phyloP scores from a whole-genome alignment of 2,329 filamentous ascomycete genomes.

The Gliomastix tumulicola region DNA sequence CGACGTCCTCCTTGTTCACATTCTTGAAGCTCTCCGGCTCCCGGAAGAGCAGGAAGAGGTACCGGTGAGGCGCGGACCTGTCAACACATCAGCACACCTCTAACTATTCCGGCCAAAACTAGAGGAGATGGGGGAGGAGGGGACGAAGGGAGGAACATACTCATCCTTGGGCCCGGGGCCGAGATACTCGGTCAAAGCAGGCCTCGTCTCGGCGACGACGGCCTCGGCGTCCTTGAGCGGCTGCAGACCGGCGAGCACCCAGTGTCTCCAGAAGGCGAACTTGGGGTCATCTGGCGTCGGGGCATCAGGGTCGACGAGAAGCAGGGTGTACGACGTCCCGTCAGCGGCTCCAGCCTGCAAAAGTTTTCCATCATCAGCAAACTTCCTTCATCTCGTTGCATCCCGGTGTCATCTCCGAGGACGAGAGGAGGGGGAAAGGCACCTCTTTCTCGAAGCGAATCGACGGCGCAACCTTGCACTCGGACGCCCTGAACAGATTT shows the following conservation, averaged over 20 bases:
- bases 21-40: conserved; percentile 23
- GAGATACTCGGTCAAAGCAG: conserved; percentile 32
- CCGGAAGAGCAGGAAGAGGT: conserved; percentile 35
- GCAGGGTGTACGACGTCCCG: conserved; percentile 31
- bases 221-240: conserved; percentile 12
- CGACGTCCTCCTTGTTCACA: conserved; percentile 32
- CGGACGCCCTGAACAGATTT: conserved; percentile 29
- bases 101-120: too few relatives aligned
- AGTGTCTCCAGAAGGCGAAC: conserved; percentile 49
- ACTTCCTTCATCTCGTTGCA: too few relatives aligned
- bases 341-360: not conserved
- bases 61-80: conserved; percentile 40
- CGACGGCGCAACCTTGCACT: conserved; percentile 26
- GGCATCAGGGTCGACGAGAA: conserved; percentile 47
- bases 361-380: not conserved
- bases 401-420: too few relatives aligned
- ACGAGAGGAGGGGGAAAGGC: too few relatives aligned
- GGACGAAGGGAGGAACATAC: conserved; percentile 6
- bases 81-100: not conserved
- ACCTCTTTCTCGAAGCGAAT: conserved; percentile 26
- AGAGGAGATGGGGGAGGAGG: not conserved
- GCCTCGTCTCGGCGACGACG: conserved; percentile 16
- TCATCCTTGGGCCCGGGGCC: conserved; percentile 38
- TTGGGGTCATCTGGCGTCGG: conserved; percentile 47
- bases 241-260: conserved; percentile 35